Conservation (phyloP, 805 yeast genomes). For the Saccharomyces cerevisiae region DNA sequence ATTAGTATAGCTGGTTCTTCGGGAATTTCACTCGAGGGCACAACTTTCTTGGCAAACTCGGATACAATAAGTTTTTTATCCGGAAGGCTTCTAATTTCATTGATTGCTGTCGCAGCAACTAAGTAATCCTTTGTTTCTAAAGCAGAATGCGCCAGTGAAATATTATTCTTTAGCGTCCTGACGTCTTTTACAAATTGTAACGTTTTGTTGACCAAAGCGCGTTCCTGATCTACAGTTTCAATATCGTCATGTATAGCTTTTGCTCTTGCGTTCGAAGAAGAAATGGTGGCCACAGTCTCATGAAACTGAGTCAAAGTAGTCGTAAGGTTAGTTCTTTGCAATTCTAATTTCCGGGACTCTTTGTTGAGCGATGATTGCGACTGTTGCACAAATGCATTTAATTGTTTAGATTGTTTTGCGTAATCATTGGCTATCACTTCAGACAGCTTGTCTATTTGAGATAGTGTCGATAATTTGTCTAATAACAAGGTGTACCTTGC, state of each 20-base stretch:
- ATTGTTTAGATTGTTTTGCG: constrained; percentile 6
- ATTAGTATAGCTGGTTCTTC: constrained; percentile 61
- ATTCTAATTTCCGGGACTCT: constrained; percentile 41
- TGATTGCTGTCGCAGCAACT: constrained; percentile 65
- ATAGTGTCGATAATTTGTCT: constrained; percentile 23
- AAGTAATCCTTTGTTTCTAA: constrained; percentile 61
- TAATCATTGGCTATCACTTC: constrained; percentile 17
- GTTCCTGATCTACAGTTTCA: constrained; percentile 60
- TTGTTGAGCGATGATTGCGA: constrained; percentile 20
- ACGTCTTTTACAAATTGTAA: constrained; percentile 57
- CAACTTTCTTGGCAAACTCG: constrained; percentile 65
- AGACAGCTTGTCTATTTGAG: constrained; percentile 24
- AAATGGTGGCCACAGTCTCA: constrained; percentile 44
- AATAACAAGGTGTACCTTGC: constrained; percentile 23
- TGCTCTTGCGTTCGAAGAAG: constrained; percentile 59
- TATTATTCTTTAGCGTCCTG: constrained; percentile 54
- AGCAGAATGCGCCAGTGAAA: constrained; percentile 59
- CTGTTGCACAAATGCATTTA: constrained; percentile 17
- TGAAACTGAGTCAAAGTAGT: constrained; percentile 51
- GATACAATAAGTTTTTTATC: constrained; percentile 48
- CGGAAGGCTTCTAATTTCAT: constrained; percentile 47
- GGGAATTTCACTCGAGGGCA: constrained; percentile 81
- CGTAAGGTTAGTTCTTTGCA: constrained; percentile 55
- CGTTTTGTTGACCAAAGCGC: constrained; percentile 53
- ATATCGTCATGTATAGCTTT: constrained; percentile 60